Evolutionary conservation across 2,329 filamentous ascomycete species (phyloP).

Genomic region (Colletotrichum sp.): DNA sequence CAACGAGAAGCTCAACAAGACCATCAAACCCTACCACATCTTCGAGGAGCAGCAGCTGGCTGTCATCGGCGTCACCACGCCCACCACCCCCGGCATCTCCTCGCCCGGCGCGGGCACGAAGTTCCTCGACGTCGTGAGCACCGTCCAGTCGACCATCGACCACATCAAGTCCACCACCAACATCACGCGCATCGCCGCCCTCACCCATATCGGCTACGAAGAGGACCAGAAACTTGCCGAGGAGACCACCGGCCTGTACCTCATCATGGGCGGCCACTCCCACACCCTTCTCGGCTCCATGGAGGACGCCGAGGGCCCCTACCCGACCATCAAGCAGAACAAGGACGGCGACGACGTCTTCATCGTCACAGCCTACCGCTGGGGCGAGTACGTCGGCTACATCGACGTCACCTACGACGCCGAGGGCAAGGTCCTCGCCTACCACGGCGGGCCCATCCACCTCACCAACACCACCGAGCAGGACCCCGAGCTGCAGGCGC

Average conservation of each 20-base stretch:
- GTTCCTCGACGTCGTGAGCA: slow-evolving; percentile 62
- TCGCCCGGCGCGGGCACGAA: slow-evolving; percentile 61
- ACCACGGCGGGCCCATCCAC: slow-evolving; percentile 69
- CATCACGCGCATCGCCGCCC: slow-evolving; percentile 68
- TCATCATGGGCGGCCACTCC: slow-evolving; percentile 70
- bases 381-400: slow-evolving; percentile 72
- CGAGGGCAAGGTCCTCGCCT: slow-evolving; percentile 65
- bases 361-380: slow-evolving; percentile 70
- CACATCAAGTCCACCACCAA: slow-evolving; percentile 66
- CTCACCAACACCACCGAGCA: slow-evolving; percentile 65
- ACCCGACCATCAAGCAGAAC: slow-evolving; percentile 68
- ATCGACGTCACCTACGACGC: slow-evolving; percentile 70
- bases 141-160: slow-evolving; percentile 67
- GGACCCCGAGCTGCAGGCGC: slow-evolving; percentile 60
- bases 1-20: slow-evolving; percentile 63
- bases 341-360: slow-evolving; percentile 70
- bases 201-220: slow-evolving; percentile 72
- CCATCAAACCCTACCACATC: slow-evolving; percentile 69
- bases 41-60: slow-evolving; percentile 66
- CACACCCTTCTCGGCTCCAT: slow-evolving; percentile 66
- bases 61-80: slow-evolving; percentile 68
- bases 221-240: slow-evolving; percentile 66
- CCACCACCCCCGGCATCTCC: slow-evolving; percentile 62
- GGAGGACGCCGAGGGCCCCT: slow-evolving; percentile 61
- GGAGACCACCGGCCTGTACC: slow-evolving; percentile 66